Evolutionary conservation across 1,139 yeast genomes (phyloP).

Genomic region (Hemisphaericaspora lyxosophila): DNA sequence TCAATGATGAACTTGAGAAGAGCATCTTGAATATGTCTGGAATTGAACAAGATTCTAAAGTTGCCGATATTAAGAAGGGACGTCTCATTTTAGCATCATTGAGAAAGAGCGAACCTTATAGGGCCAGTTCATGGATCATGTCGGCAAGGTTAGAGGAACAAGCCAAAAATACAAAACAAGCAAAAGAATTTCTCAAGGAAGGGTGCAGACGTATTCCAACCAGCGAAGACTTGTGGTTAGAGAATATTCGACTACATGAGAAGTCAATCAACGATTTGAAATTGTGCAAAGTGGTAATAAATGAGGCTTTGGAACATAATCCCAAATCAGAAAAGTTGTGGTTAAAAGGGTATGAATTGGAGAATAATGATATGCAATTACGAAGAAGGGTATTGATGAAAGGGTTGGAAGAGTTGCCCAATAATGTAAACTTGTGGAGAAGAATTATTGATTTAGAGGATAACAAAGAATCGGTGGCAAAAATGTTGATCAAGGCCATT

Average conservation of each 20-base stretch:
- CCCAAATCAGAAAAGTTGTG: slow-evolving; percentile 64
- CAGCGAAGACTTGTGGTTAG: slow-evolving; percentile 80
- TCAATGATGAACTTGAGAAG: slow-evolving; percentile 38
- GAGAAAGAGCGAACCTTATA: slow-evolving; percentile 69
- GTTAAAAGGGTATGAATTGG: slow-evolving; percentile 69
- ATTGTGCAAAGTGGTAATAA: slow-evolving; percentile 54
- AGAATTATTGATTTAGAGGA: slow-evolving; percentile 52
- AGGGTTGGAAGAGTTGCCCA: slow-evolving; percentile 56
- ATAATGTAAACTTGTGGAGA: slow-evolving; percentile 52
- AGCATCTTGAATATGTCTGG: slow-evolving; percentile 13
- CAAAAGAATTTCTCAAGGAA: slow-evolving; percentile 60
- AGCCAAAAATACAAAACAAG: slow-evolving; percentile 55
- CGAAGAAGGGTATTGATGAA: slow-evolving; percentile 60
- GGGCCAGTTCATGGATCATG: slow-evolving; percentile 84
- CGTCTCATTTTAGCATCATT: slow-evolving; percentile 65
- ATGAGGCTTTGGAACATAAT: slow-evolving; percentile 63
- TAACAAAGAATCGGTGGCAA: slow-evolving; percentile 43
- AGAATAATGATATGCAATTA: slow-evolving; percentile 51
- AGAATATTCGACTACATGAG: slow-evolving; percentile 65
- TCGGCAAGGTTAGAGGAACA: slow-evolving; percentile 78
- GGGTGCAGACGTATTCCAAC: slow-evolving; percentile 73
- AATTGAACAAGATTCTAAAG: slow-evolving; percentile 11
- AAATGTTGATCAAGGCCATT: slow-evolving; percentile 64
- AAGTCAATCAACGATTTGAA: slow-evolving; percentile 40
- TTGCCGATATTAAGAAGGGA: slow-evolving; percentile 37